These are phyloP conservation scores for Heliamphora pulchella DNA, from an alignment of 179 eudicot genomes.

Conservation along the genomic window DNA sequence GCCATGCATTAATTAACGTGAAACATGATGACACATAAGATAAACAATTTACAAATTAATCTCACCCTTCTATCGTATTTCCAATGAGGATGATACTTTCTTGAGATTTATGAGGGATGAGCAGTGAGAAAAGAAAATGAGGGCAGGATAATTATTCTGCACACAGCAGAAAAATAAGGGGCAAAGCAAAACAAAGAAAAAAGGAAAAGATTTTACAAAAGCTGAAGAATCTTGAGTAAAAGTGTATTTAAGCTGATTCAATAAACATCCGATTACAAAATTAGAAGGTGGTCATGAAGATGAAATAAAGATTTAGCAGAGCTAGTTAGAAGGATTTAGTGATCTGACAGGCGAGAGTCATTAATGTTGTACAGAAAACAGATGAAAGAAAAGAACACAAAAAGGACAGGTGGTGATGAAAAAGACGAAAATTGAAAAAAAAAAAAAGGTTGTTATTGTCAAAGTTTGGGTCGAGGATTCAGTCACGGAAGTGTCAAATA, in stretches of 20 bases:
- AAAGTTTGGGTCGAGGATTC: background rate
- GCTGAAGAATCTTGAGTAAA: background rate
- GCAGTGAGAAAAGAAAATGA: background rate
- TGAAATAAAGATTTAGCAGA: background rate
- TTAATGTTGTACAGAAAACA: background rate
- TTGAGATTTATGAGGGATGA: background rate
- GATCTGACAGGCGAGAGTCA: background rate
- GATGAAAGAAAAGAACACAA: background rate
- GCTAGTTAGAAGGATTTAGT: background rate
- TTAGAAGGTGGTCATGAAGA: background rate
- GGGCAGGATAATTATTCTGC: background rate
- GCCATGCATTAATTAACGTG: background rate
- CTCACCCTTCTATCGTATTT: background rate
- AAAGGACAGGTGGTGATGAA: too few relatives aligned
- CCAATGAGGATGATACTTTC: slow-evolving; percentile 4
- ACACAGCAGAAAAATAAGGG: background rate
- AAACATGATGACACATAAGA: background rate
- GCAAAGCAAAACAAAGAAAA: background rate
- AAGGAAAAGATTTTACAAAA: background rate
- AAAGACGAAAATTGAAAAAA: background rate
- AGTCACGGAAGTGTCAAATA: background rate
- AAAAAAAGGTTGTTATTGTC: background rate
- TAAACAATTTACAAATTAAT: background rate
- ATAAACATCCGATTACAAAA: too few relatives aligned
- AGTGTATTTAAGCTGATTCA: too few relatives aligned